These are phyloP conservation scores for Conidiobolus incongruus DNA, from an alignment of 371 early-diverging fungal species.

Conservation along the genomic window DNA sequence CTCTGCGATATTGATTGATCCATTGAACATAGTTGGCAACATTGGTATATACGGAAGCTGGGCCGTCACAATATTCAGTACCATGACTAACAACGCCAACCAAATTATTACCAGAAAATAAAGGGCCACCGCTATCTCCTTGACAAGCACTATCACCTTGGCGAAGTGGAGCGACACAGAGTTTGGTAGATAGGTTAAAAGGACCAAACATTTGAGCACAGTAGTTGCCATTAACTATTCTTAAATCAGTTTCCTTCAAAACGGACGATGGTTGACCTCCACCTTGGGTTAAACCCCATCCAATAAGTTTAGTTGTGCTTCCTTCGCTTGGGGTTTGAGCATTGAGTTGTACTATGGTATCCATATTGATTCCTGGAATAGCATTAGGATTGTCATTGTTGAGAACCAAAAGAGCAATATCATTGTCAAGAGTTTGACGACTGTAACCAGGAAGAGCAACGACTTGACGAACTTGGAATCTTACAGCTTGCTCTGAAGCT, in stretches of 20 bases:
- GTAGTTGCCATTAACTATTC: too few relatives aligned
- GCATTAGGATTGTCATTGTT: too few relatives aligned
- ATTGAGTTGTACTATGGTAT: too few relatives aligned
- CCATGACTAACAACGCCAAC: slow-evolving; percentile 1
- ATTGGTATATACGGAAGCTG: neutral
- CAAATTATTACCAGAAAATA: neutral
- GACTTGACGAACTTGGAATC: too few relatives aligned
- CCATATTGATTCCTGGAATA: too few relatives aligned
- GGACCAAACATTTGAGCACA: neutral
- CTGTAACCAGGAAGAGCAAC: too few relatives aligned
- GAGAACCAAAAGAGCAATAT: too few relatives aligned
- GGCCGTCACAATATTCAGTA: neutral
- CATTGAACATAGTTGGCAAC: neutral
- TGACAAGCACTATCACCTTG: neutral
- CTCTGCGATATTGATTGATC: neutral
- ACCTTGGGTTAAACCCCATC: slow-evolving; percentile 1
- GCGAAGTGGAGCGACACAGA: neutral
- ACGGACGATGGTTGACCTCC: neutral
- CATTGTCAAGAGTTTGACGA: too few relatives aligned
- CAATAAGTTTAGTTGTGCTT: neutral
- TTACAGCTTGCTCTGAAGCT: too few relatives aligned
- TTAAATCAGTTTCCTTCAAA: too few relatives aligned
- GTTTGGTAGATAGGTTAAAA: neutral
- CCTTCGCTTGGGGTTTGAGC: neutral
- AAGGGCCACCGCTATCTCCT: slow-evolving; percentile 1